Evolutionary conservation across 768 basidiomycete genomes (phyloP), one percentile per base, ranked within the genome.

Genomic region (Suillus cothurnatus): DNA sequence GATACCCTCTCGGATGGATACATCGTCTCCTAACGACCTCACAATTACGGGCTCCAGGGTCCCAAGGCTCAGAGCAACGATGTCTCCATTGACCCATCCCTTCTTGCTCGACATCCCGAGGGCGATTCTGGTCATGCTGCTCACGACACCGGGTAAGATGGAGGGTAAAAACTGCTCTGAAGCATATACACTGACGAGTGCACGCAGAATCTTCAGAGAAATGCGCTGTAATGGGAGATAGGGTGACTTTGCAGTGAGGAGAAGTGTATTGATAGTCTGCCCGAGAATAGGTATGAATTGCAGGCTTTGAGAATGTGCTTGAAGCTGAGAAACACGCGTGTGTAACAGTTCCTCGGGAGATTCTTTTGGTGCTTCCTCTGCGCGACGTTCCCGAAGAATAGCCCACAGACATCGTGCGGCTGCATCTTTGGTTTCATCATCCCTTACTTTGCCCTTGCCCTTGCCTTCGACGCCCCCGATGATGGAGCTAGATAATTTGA

Each of bases 71-170:
- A 78, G 76, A 3, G 84, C 81, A 39, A 92, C 90, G 34, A 83
- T 79, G 26, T 90, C 89, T 7, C 92, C 91, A 66, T 86, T 88
- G 9, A 89, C 84, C 88, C 91, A 94, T 28, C 86, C 86, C 72
- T 86, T 90, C 34, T 74, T 78, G 32, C 80, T 76, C 6, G 81
- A 77, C 21, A 77, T 74, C 12, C 86, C 90, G 1, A 92, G 80
- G 6, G 90, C 84, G 17, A 94, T 75, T 71, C 89, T 93, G 34
- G 85, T 85, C 86, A 91, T 90, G 21, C 83, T 76, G 70, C 93
- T 95, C 66, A 94, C 84, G 38, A 91, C 84, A 1, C 96, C 96
- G 1, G 96, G 96, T 34, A 98, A 79, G 32, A 98, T 81, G 15
- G 91, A 87, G n/a, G 86, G 84, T 21, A 78, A 66, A 66, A 88